Conservation (phyloP, 371 early-diverging fungal genomes). For the Saksenaea vasiformis region DNA sequence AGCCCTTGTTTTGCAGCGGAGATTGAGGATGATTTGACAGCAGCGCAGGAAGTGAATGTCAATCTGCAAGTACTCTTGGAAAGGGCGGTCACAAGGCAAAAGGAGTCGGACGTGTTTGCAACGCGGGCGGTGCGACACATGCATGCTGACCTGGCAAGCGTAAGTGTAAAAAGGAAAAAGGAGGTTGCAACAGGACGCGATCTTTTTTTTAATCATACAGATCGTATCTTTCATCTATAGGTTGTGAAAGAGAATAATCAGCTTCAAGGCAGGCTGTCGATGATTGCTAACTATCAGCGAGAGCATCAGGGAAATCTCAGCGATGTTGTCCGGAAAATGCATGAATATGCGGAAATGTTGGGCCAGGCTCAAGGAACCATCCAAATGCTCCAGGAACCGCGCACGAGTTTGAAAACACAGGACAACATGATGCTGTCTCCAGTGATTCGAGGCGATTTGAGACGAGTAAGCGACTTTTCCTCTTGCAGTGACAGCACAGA, state of each 20-base stretch:
- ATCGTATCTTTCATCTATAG: conserved; percentile 11
- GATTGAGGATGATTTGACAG: conserved; percentile 57
- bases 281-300: conserved; percentile 31
- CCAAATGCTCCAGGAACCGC: conserved; percentile 27
- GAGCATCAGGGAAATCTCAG: conserved; percentile 32
- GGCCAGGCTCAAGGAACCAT: conserved; percentile 47
- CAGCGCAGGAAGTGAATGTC: conserved; percentile 62
- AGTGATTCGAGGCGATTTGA: conserved; percentile 10
- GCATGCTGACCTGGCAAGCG: conserved; percentile 59
- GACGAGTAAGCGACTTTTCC: conserved; percentile 22
- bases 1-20: conserved; percentile 35
- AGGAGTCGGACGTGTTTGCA: conserved; percentile 55
- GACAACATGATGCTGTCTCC: background rate
- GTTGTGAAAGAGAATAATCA: conserved; percentile 39
- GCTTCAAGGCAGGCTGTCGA: conserved; percentile 29
- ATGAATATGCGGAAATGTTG: conserved; percentile 46
- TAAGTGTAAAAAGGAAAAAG: conserved; percentile 16
- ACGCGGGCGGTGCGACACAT: conserved; percentile 56
- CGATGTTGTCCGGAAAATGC: conserved; percentile 37
- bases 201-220: background rate
- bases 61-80: conserved; percentile 59
- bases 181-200: background rate
- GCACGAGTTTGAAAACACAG: conserved; percentile 1
- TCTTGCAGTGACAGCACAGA: background rate
- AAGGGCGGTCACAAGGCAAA: conserved; percentile 56